Conservation (phyloP, 768 basidiomycete genomes). For the Suillus bovinus region DNA sequence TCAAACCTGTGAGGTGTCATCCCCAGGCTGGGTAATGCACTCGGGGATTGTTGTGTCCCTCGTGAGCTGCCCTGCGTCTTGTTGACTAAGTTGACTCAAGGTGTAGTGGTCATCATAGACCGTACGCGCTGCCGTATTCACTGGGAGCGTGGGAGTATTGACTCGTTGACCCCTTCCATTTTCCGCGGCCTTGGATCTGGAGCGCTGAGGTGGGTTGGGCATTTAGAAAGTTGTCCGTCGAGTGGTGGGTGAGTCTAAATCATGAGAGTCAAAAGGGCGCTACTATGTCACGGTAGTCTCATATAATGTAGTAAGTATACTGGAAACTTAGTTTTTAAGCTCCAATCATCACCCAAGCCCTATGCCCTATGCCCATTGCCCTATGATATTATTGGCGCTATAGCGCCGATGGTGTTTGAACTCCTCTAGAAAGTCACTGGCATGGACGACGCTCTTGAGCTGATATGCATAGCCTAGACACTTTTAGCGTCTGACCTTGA, state of each 20-base stretch:
- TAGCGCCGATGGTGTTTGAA: background rate
- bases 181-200: background rate
- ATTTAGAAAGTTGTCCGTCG: background rate
- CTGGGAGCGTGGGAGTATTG: background rate
- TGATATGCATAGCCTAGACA: background rate
- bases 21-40: background rate
- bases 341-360: background rate
- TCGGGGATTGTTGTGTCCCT: background rate
- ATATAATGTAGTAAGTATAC: no score
- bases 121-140: background rate
- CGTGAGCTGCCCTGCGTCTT: background rate
- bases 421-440: background rate
- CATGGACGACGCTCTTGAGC: background rate
- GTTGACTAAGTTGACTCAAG: background rate
- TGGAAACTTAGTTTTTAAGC: background rate
- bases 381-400: background rate
- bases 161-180: background rate
- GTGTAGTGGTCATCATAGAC: background rate
- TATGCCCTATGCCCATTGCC: background rate
- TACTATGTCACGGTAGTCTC: background rate
- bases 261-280: background rate
- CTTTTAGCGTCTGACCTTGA: background rate
- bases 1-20: background rate
- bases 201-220: background rate
- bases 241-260: background rate